These are phyloP conservation scores for Pythium periplocum DNA, from an alignment of 352 stramenopile species.

Conservation along the genomic window DNA sequence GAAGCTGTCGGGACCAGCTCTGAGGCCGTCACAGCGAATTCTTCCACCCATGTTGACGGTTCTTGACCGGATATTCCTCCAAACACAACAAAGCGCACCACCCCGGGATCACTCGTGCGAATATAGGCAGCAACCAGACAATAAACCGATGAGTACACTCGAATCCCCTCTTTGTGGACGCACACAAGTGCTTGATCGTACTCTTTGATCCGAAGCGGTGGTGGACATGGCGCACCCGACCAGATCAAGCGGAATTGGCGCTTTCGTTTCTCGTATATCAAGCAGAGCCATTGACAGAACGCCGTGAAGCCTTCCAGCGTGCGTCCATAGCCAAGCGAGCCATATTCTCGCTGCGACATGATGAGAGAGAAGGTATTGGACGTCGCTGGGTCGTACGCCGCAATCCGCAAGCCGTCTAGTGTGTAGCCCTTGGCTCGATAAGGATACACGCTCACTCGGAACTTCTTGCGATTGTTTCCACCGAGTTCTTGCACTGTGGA, in stretches of 20 bases:
- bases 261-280: conserved; percentile 50
- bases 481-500: conserved; percentile 35
- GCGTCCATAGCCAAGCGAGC: conserved; percentile 41
- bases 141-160: conserved; percentile 5
- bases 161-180: conserved; percentile 57
- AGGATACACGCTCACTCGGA: conserved; percentile 35
- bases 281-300: conserved; percentile 59
- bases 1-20: conserved; percentile 21
- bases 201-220: conserved; percentile 45
- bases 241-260: conserved; percentile 50
- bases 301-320: conserved; percentile 27
- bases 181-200: conserved; percentile 42
- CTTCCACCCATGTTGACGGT: too few relatives aligned
- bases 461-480: conserved; percentile 22
- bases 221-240: conserved; percentile 47
- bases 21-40: conserved; percentile 13
- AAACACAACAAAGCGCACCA: conserved; percentile 30
- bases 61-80: too few relatives aligned
- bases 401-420: conserved; percentile 39
- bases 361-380: conserved; percentile 29
- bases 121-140: conserved; percentile 33
- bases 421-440: conserved; percentile 39
- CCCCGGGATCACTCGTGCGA: conserved; percentile 22
- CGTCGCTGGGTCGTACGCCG: conserved; percentile 45
- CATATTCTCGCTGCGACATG: conserved; percentile 40